Evolutionary conservation across 2,329 filamentous ascomycete species (phyloP).

Genomic region (Fusarium concolor): DNA sequence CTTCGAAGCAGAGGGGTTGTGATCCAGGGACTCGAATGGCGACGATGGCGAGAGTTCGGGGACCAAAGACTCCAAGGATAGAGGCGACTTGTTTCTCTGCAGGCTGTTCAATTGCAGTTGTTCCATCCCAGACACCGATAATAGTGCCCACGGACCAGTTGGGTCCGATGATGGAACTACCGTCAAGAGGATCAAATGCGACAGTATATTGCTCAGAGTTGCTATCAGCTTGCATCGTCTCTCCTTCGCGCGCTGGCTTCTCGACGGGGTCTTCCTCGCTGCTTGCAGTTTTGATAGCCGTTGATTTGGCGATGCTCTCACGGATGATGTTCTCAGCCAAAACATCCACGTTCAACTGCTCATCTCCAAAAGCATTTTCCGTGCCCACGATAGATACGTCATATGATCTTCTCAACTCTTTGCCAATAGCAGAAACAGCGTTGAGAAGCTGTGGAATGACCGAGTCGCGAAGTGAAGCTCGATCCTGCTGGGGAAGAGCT

Average conservation of each 20-base stretch:
- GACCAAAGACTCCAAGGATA: slow-evolving; percentile 65
- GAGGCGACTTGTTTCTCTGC: slow-evolving; percentile 59
- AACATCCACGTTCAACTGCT: slow-evolving; percentile 70
- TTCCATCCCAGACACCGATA: slow-evolving; percentile 68
- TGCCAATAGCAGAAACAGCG: slow-evolving; percentile 59
- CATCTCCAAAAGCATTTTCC: slow-evolving; percentile 68
- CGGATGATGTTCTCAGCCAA: slow-evolving; percentile 62
- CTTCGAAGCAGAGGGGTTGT: slow-evolving; percentile 61
- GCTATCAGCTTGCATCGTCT: not conserved
- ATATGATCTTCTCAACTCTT: slow-evolving; percentile 57
- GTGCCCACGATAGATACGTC: slow-evolving; percentile 61
- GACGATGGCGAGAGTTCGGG: slow-evolving; percentile 66
- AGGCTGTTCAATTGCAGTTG: slow-evolving; percentile 58
- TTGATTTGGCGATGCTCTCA: slow-evolving; percentile 56
- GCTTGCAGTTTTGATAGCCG: slow-evolving; percentile 62
- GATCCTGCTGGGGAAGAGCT: slow-evolving; percentile 37
- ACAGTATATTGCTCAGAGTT: slow-evolving; percentile 63
- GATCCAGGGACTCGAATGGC: slow-evolving; percentile 62
- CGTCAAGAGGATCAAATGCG: slow-evolving; percentile 73
- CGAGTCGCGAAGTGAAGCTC: slow-evolving; percentile 54
- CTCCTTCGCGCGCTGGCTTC: slow-evolving; percentile 40
- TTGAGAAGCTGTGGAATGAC: slow-evolving; percentile 63
- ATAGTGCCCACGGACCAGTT: slow-evolving; percentile 72
- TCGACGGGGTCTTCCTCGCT: slow-evolving; percentile 72
- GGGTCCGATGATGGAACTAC: slow-evolving; percentile 69